phyloP scores from a whole-genome alignment of 1,284 basidiomycete species.

The Puccinia hordei region DNA sequence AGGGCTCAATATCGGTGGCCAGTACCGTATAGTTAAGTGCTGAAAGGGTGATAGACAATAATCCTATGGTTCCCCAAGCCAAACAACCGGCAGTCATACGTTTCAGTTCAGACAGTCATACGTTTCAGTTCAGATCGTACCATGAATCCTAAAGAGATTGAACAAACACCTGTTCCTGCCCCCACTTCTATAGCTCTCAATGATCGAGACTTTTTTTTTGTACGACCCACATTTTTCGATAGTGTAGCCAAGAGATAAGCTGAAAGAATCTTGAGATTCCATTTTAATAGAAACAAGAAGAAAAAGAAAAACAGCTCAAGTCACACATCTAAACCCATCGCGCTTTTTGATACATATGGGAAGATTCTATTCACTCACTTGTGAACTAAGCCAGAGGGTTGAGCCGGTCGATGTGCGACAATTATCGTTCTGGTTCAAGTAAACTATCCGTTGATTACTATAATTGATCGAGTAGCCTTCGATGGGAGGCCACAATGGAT shows the following conservation, averaged over 20 bases:
- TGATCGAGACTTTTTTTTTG: constrained; percentile 55
- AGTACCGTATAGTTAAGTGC: constrained; percentile 74
- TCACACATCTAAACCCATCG: too few relatives aligned
- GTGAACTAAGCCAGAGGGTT: constrained; percentile 81
- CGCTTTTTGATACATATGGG: too few relatives aligned
- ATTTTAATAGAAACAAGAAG: background rate
- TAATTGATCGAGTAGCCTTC: background rate
- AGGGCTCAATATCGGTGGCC: constrained; percentile 74
- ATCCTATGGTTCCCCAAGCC: constrained; percentile 52
- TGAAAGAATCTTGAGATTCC: constrained; percentile 52
- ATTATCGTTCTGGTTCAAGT: constrained; percentile 62
- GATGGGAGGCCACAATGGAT: background rate
- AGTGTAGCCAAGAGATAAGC: constrained; percentile 53
- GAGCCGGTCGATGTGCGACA: constrained; percentile 74
- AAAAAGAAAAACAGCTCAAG: too few relatives aligned
- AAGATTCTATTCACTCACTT: constrained; percentile 67
- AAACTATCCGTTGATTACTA: background rate
- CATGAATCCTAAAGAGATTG: constrained; percentile 30
- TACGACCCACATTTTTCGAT: constrained; percentile 50
- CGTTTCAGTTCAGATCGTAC: constrained; percentile 50
- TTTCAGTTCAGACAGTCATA: too few relatives aligned
- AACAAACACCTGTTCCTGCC: constrained; percentile 70
- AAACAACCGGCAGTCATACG: background rate
- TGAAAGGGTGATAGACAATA: constrained; percentile 66
- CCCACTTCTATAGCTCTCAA: constrained; percentile 72